A percentile compares a stretch with the other conserved stretches of the same genome.
These are phyloP conservation scores for Phytopythium chamaehyphon DNA, from an alignment of 352 stramenopile genomes.

Conservation along the genomic window DNA sequence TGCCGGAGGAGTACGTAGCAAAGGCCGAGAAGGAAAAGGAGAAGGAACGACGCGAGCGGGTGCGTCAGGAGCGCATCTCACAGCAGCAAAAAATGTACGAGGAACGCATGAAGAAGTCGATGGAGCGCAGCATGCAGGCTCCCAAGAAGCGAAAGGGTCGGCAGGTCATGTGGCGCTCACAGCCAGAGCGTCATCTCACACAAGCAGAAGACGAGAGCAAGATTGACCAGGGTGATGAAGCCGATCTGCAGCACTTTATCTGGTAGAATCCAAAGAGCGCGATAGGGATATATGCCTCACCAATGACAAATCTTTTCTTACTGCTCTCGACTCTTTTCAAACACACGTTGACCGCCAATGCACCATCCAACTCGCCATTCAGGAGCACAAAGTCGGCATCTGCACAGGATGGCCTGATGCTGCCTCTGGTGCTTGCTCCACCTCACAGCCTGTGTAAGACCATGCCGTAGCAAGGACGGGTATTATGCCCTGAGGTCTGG, in stretches of 20 bases:
- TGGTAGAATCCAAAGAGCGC: slow-evolving; percentile 33
- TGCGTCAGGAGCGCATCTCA: slow-evolving; percentile 89
- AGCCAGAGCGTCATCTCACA: slow-evolving; percentile 73
- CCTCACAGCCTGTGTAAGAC: slow-evolving; percentile 84
- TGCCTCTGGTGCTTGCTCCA: slow-evolving; percentile 68
- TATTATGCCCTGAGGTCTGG: slow-evolving; percentile 71
- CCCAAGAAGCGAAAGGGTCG: slow-evolving; percentile 91
- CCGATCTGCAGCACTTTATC: slow-evolving; percentile 81
- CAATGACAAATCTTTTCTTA: not conserved
- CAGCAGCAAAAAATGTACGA: slow-evolving; percentile 93
- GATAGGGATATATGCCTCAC: not conserved
- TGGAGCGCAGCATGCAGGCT: slow-evolving; percentile 91
- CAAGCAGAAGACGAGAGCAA: slow-evolving; percentile 77
- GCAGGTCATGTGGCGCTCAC: slow-evolving; percentile 92
- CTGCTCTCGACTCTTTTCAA: slow-evolving; percentile 17
- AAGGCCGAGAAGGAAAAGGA: slow-evolving; percentile 95
- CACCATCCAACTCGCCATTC: slow-evolving; percentile 65
- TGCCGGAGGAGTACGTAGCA: slow-evolving; percentile 92
- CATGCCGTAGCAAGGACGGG: slow-evolving; percentile 66
- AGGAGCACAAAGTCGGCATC: slow-evolving; percentile 85
- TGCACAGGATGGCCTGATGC: slow-evolving; percentile 71
- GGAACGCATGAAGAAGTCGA: slow-evolving; percentile 92
- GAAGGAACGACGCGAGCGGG: slow-evolving; percentile 90
- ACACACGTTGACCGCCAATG: slow-evolving; percentile 62
- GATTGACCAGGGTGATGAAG: slow-evolving; percentile 76